phyloP scores from a whole-genome alignment of 495 filamentous ascomycete species.

The Penicillium silybi region DNA sequence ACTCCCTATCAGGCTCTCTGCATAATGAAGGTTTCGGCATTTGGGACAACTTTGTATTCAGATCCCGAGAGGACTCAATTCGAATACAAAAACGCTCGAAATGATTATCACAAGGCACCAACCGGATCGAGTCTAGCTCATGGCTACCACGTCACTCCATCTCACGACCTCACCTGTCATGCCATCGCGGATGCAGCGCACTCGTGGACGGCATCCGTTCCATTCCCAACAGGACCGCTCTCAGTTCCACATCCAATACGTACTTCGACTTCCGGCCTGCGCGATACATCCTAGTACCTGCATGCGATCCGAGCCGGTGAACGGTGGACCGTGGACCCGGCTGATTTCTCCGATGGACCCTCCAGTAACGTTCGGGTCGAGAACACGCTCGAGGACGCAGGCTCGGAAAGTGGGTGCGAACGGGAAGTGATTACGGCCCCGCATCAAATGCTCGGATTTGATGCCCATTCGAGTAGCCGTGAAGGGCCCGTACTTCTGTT shows the following conservation, averaged over 20 bases:
- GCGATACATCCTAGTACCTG: constrained; percentile 32
- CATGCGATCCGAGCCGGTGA: constrained; percentile 35
- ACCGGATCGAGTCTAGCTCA: too few relatives aligned
- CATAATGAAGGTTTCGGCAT: too few relatives aligned
- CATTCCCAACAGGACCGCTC: constrained; percentile 10
- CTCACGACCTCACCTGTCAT: constrained; percentile 11
- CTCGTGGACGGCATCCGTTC: constrained; percentile 17
- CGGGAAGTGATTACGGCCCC: constrained; percentile 6
- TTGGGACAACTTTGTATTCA: too few relatives aligned
- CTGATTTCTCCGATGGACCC: constrained; percentile 17
- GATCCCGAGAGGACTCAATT: too few relatives aligned
- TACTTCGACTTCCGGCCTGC: constrained; percentile 9
- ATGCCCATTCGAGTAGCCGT: constrained; percentile 16
- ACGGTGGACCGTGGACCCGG: constrained; percentile 27
- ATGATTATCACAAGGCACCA: too few relatives aligned
- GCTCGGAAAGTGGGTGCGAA: not conserved
- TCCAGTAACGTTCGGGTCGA: not conserved
- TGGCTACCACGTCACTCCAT: not conserved
- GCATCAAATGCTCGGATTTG: constrained; percentile 18
- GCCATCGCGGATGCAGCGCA: constrained; percentile 18
- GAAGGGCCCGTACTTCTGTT: too few relatives aligned
- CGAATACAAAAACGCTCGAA: too few relatives aligned
- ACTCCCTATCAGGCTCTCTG: too few relatives aligned
- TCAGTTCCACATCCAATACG: constrained; percentile 9
- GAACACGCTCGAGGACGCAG: too few relatives aligned